Percentiles rank a stretch among this genome's conserved stretches.
phyloP scores from a whole-genome alignment of 2,329 filamentous ascomycete genomes.

The Dactylellina haptotyla region DNA sequence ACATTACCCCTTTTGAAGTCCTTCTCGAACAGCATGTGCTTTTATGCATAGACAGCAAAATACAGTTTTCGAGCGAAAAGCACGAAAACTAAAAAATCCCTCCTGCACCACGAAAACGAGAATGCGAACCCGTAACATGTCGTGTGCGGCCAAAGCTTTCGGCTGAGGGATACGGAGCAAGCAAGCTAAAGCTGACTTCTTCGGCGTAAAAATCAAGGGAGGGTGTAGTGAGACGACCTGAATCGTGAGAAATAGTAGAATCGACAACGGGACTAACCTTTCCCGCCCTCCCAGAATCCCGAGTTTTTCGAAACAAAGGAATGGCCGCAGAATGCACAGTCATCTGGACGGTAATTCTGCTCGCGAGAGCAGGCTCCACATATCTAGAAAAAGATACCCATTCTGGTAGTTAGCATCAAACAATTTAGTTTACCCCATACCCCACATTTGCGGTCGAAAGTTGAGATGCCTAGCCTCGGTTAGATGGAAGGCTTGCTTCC shows the following conservation, averaged over 20 bases:
- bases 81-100: slow-evolving; percentile 35
- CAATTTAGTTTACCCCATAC: slow-evolving; percentile 36
- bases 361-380: slow-evolving; percentile 79
- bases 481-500: slow-evolving; percentile 40
- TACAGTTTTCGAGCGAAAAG: too few relatives aligned
- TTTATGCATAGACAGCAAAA: slow-evolving; percentile 34
- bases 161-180: slow-evolving; percentile 18
- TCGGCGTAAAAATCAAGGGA: too few relatives aligned
- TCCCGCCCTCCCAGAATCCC: slow-evolving; percentile 89
- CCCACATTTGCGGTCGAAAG: slow-evolving; percentile 47
- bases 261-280: slow-evolving; percentile 59
- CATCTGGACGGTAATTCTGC: slow-evolving; percentile 80
- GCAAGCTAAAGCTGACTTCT: too few relatives aligned
- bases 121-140: slow-evolving; percentile 1
- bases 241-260: background rate
- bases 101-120: slow-evolving; percentile 53
- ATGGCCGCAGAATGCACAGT: slow-evolving; percentile 77
- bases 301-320: slow-evolving; percentile 74
- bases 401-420: slow-evolving; percentile 28
- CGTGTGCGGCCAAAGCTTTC: slow-evolving; percentile 29
- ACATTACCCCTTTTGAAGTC: slow-evolving; percentile 33
- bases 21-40: slow-evolving; percentile 33
- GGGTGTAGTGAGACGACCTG: too few relatives aligned
- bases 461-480: slow-evolving; percentile 46
- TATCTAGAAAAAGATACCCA: slow-evolving; percentile 35